Evolutionary conservation across 2,329 filamentous ascomycete genomes (phyloP).

Genomic region (Geoglossum cookeanum): DNA sequence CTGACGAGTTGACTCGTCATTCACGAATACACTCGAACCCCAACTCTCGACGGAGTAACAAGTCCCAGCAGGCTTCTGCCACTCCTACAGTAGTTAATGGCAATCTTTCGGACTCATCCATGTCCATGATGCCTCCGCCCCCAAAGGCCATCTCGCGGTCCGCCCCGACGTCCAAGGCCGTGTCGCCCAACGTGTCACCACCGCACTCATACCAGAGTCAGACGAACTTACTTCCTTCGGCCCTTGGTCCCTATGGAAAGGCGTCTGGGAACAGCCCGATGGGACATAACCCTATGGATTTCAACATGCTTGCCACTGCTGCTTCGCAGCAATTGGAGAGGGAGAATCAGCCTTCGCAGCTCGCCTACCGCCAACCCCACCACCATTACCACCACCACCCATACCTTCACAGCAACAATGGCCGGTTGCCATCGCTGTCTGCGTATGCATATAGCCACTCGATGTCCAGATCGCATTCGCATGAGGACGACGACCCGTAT

Average conservation of each 20-base stretch:
- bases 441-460: conserved; percentile 58
- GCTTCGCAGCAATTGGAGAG: conserved; percentile 44
- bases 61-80: conserved; percentile 45
- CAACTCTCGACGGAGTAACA: conserved; percentile 86
- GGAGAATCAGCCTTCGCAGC: conserved; percentile 28
- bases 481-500: conserved; percentile 69
- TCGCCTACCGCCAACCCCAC: conserved; percentile 20
- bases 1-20: conserved; percentile 89
- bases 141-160: conserved; percentile 72
- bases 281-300: conserved; percentile 34
- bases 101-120: conserved; percentile 30
- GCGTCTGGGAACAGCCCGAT: conserved; percentile 21
- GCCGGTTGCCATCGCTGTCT: conserved; percentile 55
- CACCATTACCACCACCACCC: conserved; percentile 15
- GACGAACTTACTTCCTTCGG: conserved; percentile 36
- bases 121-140: conserved; percentile 59
- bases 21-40: conserved; percentile 98
- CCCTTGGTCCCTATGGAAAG: conserved; percentile 34
- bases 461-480: conserved; percentile 78
- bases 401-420: conserved; percentile 21
- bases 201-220: conserved; percentile 64
- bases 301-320: conserved; percentile 50
- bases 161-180: conserved; percentile 67
- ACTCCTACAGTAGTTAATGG: conserved; percentile 32
- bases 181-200: conserved; percentile 89